Evolutionary conservation across 2,329 filamentous ascomycete genomes (phyloP).

Genomic region (Monosporascus sp.): DNA sequence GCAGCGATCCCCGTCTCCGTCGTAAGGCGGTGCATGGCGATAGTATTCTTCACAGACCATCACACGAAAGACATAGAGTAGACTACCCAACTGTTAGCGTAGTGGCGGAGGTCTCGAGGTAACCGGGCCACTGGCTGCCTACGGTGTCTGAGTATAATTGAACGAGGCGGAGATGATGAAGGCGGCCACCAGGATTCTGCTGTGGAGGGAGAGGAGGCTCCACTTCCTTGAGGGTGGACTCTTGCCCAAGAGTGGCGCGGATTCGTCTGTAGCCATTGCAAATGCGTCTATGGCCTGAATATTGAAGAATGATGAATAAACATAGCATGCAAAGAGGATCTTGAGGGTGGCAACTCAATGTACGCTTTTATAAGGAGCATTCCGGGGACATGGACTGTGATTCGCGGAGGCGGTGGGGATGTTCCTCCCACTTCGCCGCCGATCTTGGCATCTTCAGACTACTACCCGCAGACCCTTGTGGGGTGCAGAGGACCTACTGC

Average conservation of each 20-base stretch:
- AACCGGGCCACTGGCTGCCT: background rate
- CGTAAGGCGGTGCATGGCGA: slow-evolving; percentile 45
- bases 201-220: slow-evolving; percentile 6
- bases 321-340: no score
- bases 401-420: no score
- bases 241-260: slow-evolving; percentile 14
- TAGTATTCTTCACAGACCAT: slow-evolving; percentile 70
- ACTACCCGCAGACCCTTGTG: no score
- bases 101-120: background rate
- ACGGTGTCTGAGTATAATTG: slow-evolving; percentile 20
- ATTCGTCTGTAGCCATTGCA: slow-evolving; percentile 12
- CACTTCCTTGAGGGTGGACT: slow-evolving; percentile 3
- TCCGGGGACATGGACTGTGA: no score
- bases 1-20: slow-evolving; percentile 48
- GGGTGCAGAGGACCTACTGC: no score
- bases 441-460: no score
- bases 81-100: slow-evolving; percentile 16
- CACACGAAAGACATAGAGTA: slow-evolving; percentile 60
- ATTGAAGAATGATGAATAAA: no score
- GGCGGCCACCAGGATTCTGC: slow-evolving; percentile 10
- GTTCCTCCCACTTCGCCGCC: no score
- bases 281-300: no score
- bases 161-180: slow-evolving; percentile 19
- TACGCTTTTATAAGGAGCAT: no score
- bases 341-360: no score